phyloP scores from a whole-genome alignment of 805 yeast genomes.

The Saturnispora silvae region DNA sequence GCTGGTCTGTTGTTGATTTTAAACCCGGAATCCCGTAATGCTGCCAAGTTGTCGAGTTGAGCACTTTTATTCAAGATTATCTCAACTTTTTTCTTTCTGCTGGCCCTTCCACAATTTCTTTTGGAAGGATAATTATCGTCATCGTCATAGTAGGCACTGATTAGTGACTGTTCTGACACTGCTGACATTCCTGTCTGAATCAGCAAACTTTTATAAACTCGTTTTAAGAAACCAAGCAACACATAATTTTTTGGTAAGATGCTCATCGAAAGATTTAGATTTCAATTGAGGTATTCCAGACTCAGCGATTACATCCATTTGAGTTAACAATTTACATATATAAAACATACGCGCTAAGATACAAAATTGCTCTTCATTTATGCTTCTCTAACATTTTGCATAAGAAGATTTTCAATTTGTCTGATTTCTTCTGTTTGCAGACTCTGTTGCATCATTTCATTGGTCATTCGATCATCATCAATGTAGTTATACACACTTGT shows the following conservation, averaged over 20 bases:
- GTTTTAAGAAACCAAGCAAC: too few species aligned
- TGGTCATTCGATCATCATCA: constrained; percentile 36
- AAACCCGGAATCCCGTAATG: constrained; percentile 8
- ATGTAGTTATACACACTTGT: constrained; percentile 34
- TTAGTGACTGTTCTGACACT: too few species aligned
- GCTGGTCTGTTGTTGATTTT: constrained; percentile 3
- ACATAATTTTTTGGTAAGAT: too few species aligned
- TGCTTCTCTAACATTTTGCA: constrained; percentile 12
- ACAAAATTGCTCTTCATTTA: too few species aligned
- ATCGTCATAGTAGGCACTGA: too few species aligned
- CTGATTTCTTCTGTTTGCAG: constrained; percentile 19
- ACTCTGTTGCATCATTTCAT: constrained; percentile 26
- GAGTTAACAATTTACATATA: too few species aligned
- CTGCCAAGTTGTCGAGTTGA: constrained; percentile 3
- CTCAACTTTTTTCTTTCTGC: constrained; percentile 8
- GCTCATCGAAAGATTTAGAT: too few species aligned
- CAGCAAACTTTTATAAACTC: too few species aligned
- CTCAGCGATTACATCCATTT: too few species aligned
- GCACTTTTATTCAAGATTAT: constrained; percentile 8
- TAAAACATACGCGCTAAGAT: too few species aligned
- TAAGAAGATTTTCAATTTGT: constrained; percentile 17
- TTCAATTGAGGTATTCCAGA: too few species aligned
- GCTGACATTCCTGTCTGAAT: too few species aligned
- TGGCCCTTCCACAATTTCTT: constrained; percentile 5
- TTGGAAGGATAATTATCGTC: constrained; percentile 8